Percentiles rank a stretch among this genome's conserved stretches.
These are phyloP conservation scores for Cryptococcus jaspeensis DNA, from an alignment of 1,284 basidiomycete species.

Conservation along the genomic window DNA sequence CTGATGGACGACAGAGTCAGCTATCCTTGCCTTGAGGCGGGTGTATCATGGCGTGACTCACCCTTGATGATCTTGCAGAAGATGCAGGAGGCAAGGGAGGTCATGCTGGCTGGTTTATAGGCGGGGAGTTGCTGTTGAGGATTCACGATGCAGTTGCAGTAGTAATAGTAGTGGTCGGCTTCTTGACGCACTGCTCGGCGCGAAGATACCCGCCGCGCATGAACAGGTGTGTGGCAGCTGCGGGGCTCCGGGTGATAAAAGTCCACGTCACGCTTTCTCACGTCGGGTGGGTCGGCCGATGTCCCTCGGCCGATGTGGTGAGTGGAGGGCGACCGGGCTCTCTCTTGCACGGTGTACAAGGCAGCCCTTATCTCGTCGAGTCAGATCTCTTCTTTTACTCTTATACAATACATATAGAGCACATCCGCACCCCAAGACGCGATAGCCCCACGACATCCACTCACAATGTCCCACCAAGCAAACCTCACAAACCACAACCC, in stretches of 20 bases:
- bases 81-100: conserved; percentile 58
- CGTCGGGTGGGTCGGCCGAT: too few species aligned
- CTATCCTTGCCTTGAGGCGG: conserved; percentile 44
- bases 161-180: too few species aligned
- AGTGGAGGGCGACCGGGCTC: too few species aligned
- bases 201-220: too few species aligned
- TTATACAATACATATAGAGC: neutral
- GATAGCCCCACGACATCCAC: neutral
- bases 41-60: conserved; percentile 34
- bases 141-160: neutral
- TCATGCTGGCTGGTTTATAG: conserved; percentile 11
- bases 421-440: neutral
- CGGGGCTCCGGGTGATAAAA: too few species aligned
- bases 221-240: too few species aligned
- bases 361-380: neutral
- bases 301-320: too few species aligned
- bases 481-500: conserved; percentile 41
- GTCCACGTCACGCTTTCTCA: too few species aligned
- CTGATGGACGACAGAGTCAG: conserved; percentile 21
- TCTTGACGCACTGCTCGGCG: too few species aligned
- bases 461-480: conserved; percentile 10
- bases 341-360: too few species aligned
- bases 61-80: conserved; percentile 93
- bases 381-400: neutral
- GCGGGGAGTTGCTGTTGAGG: neutral